Base-by-base conservation (phyloP, 2,329 filamentous ascomycete genomes). In the Fusarium piperis region DNA sequence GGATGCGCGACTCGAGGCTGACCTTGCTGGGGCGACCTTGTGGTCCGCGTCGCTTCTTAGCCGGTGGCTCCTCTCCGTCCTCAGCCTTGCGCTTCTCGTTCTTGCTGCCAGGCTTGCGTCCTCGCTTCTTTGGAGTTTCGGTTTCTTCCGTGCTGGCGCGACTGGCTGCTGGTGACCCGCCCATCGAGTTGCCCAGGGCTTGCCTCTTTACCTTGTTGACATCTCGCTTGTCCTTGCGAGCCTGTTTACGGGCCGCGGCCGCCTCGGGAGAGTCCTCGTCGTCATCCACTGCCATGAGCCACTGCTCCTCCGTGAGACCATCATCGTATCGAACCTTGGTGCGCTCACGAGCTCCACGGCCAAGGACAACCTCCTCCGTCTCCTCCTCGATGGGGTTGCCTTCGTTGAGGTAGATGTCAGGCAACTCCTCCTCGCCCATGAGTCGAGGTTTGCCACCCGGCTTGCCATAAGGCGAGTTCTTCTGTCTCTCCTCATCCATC, bases 291-390 rank as follows among this genome's bases (percentile, higher is more conserved):
- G 96, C 96, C 86, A 97, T 95, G 58, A 98, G 89, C 96, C 96
- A 99, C 82, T 99, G 97, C 84, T 99, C 96, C 83, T 99, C 97
- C 0, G 96, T 98, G 32, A 99, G 90, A 59, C 97, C 96, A 78
- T 99, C 96, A 77, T 99, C 96, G 76, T 99, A 99, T 81, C 93
- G 93, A 77, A 98, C 95, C 78, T 94, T 92, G 74, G 94, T 98
- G 68, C 97, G 92, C 83, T 99, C 96, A 84, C 96, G 93, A 71
- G 95, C 95, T 76, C 96, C 96, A 81, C 96, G 95, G 67, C 96
- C 96, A 33, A 91, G 84, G 28, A 91, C 85, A 33, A 91, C 86
- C 72, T 96, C 94, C 68, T 93, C 92, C 20, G 91, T 88, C 74
- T 97, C 93, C 73, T 97, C 94, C 1, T 90, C 86, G 16, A 94